A percentile compares a stretch with the other conserved stretches of the same genome.
These are phyloP conservation scores for Yarrowia alimentaria DNA, from an alignment of 805 yeast genomes.

Conservation along the genomic window DNA sequence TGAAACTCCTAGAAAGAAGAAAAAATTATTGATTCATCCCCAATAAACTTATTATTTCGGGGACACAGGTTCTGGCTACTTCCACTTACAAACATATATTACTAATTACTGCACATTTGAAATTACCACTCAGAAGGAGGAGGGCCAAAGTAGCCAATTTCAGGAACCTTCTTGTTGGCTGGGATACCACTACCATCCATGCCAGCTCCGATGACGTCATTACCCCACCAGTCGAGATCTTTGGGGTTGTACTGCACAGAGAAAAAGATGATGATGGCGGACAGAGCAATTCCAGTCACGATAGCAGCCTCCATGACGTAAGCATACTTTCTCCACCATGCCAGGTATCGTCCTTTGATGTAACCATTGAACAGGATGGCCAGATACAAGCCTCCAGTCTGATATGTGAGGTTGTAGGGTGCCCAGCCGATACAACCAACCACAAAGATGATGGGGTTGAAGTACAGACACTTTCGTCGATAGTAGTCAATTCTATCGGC, in stretches of 20 bases:
- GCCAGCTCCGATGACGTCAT: not conserved
- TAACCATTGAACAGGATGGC: conserved; percentile 17
- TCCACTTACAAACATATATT: too few relatives aligned
- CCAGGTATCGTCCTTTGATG: conserved; percentile 19
- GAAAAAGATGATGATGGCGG: conserved; percentile 17
- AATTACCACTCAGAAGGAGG: conserved; percentile 22
- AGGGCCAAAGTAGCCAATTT: conserved; percentile 9
- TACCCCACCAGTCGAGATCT: conserved; percentile 21
- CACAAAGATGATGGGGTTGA: conserved; percentile 23
- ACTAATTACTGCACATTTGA: too few relatives aligned
- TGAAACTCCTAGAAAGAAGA: too few relatives aligned
- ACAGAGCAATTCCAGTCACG: conserved; percentile 21
- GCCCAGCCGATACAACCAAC: conserved; percentile 22
- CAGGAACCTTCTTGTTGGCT: not conserved
- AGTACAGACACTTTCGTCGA: conserved; percentile 20
- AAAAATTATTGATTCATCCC: too few relatives aligned
- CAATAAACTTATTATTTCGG: too few relatives aligned
- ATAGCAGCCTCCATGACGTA: conserved; percentile 25
- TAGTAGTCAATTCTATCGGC: not conserved
- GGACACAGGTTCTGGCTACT: too few relatives aligned
- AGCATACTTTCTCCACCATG: conserved; percentile 22
- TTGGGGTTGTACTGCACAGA: conserved; percentile 21
- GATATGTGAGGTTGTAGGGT: conserved; percentile 22
- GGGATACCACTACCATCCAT: conserved; percentile 5
- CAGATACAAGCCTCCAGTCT: conserved; percentile 19